Base-by-base conservation (phyloP, 352 stramenopile genomes). In the Phytophthora citrophthora region DNA sequence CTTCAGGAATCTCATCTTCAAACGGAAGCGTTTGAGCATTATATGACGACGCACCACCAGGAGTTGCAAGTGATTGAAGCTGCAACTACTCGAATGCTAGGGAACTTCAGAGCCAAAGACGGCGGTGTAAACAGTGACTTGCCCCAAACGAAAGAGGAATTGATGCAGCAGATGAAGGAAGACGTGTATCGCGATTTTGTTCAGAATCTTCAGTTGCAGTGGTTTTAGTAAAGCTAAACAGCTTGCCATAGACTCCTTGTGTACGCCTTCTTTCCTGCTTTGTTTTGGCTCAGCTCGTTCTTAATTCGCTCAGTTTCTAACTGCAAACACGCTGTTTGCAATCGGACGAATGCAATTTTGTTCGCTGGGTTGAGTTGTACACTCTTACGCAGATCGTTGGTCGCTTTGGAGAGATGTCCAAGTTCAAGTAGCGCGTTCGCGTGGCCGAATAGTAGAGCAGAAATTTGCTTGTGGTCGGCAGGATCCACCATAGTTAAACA, bases 21-120 rank as follows among this genome's bases (percentile, higher is more conserved):
- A 3, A 91, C 79, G 0, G 44, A 67, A 15, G 73, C 75, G 26
- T 94, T 94, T 48, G 49, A 57, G 5, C 64, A 76, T 31, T 94
- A 91, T 60, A 83, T 92, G 74, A 26, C 29, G n/a, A 91, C 71
- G 4, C 83, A 90, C 31, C 48, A 80, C n/a, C 60, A 68, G 2
- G 83, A 94, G 34, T 9, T 90, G 13, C 24, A 40, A 29, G 65
- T 84, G 23, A 91, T 91, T 49, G 59, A 75, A 5, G 55, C 62
- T 7, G 85, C 83, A 7, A 88, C 79, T 4, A 47, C 53, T 5
- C 56, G 77, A 44, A 91, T 92, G 81, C 70, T 94, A 12, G n/a
- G 10, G 18, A 89, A 80, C 29, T 32, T 32, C 29, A 6, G 29
- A 32, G 29, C 29, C 29, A 32, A 32, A 32, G 29, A 12, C 7